Base-by-base conservation (phyloP, 2,329 filamentous ascomycete species). In the Neurospora sp. region DNA sequence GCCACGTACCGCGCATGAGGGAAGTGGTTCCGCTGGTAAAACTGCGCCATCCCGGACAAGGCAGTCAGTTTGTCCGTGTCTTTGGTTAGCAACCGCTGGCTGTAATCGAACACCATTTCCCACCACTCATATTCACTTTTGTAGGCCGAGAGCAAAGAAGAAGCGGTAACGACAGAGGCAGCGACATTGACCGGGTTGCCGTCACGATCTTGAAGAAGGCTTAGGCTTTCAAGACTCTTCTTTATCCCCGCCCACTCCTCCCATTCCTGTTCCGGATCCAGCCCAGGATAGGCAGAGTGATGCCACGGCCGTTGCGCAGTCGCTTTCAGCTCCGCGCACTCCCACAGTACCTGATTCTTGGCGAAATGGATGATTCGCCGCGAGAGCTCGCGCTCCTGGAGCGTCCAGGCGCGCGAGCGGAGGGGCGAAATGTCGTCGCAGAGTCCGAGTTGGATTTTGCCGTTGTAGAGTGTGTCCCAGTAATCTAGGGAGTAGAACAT, bases 301-400 rank as follows among this genome's bases (percentile, higher is more conserved):
- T 17, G 39, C 41, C 41, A 43, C 41, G 41, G 41, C 41, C 4
- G 3, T 4, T 43, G 41, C 0, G 41, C n/a, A 43, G 41, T 43
- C 3, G n/a, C n/a, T 43, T 19, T 1, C n/a, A 43, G 41, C 41
- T 43, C 41, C 8, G n/a, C 41, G 43, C 81, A 83, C 62, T 81
- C 80, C 75, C 76, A 83, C 28, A 82, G 80, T 0, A 78, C 77
- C 70, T 82, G 79, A 0, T 70, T 70, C 1, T 75, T 52, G 0
- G 79, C 77, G 69, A 81, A 83, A 66, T 78, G 79, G 12, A 83
- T 78, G 0, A 77, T 79, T 10, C 81, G 74, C 8, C 77, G 75
- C 0, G 80, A 77, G 2, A 83, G 71, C 0, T 76, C 77, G n/a
- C 77, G 74, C 69, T 82, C 81, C 69, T 82, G 81, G 4, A 81